These are phyloP conservation scores for Cymbopogon citratus DNA, from an alignment of 176 grass and related monocot species.

Conservation along the genomic window DNA sequence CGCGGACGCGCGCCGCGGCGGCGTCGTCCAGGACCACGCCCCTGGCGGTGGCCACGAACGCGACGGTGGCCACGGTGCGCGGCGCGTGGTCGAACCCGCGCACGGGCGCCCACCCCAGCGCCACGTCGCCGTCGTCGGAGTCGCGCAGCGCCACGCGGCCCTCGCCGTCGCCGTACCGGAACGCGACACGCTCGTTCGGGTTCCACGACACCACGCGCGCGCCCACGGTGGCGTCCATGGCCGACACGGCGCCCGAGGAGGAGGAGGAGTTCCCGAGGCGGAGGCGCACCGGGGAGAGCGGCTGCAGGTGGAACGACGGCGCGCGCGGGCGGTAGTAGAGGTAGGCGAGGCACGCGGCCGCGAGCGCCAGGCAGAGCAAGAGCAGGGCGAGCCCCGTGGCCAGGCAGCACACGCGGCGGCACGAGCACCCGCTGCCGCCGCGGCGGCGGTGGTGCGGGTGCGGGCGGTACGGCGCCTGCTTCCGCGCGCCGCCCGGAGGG, in stretches of 20 bases:
- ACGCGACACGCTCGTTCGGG: constrained; percentile 53
- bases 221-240: constrained; percentile 46
- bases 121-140: constrained; percentile 62
- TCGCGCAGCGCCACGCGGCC: constrained; percentile 49
- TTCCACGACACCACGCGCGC: constrained; percentile 50
- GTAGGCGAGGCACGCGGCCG: constrained; percentile 59
- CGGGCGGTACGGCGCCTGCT: background rate
- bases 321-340: constrained; percentile 75
- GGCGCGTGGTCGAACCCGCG: constrained; percentile 40
- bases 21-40: constrained; percentile 76
- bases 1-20: constrained; percentile 51
- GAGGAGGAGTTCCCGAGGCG: constrained; percentile 24
- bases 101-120: constrained; percentile 48
- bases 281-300: constrained; percentile 43
- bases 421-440: constrained; percentile 32
- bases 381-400: constrained; percentile 28
- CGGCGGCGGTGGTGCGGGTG: background rate
- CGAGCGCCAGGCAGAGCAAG: constrained; percentile 41
- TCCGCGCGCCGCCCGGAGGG: background rate
- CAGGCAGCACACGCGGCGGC: constrained; percentile 53
- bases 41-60: constrained; percentile 34
- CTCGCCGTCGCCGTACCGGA: constrained; percentile 60
- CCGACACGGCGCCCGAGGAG: background rate
- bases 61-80: constrained; percentile 36
- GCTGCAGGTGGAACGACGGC: constrained; percentile 67